Conservation (phyloP, 2,329 filamentous ascomycete species). For the Aspergillus fructus region DNA sequence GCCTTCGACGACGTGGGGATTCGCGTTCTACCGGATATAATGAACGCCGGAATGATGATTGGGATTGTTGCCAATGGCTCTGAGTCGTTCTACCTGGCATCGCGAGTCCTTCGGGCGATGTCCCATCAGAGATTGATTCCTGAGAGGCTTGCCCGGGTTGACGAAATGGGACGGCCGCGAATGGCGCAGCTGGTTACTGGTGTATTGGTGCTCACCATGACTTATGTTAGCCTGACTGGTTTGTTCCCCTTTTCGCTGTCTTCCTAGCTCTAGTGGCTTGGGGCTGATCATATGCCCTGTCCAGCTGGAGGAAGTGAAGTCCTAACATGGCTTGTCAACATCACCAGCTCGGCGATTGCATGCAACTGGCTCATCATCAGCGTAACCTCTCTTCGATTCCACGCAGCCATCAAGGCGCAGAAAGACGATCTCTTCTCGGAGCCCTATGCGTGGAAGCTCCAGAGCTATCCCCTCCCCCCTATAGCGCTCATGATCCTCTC, state of each 20-base stretch:
- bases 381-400: slow-evolving; percentile 34
- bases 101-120: slow-evolving; percentile 33
- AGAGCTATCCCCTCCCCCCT: slow-evolving; percentile 30
- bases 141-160: slow-evolving; percentile 26
- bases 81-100: slow-evolving; percentile 34
- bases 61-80: slow-evolving; percentile 32
- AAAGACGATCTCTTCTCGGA: slow-evolving; percentile 24
- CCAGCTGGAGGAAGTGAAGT: slow-evolving; percentile 8
- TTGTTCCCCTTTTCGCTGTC: slow-evolving; percentile 11
- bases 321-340: slow-evolving; percentile 16
- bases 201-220: slow-evolving; percentile 23
- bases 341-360: slow-evolving; percentile 35
- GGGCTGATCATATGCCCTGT: no score
- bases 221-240: slow-evolving; percentile 33
- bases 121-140: slow-evolving; percentile 29
- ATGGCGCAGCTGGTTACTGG: slow-evolving; percentile 29
- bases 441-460: slow-evolving; percentile 30
- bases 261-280: not conserved
- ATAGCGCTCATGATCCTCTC: not conserved
- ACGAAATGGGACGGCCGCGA: slow-evolving; percentile 30
- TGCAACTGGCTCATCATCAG: slow-evolving; percentile 36
- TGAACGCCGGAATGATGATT: slow-evolving; percentile 35
- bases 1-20: slow-evolving; percentile 30
- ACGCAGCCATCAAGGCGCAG: slow-evolving; percentile 20
- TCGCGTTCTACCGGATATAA: slow-evolving; percentile 27